A percentile compares a stretch with the other conserved stretches of the same genome.
Conservation (phyloP, 139 green algal species). For the Chlamydomonas urium region DNA sequence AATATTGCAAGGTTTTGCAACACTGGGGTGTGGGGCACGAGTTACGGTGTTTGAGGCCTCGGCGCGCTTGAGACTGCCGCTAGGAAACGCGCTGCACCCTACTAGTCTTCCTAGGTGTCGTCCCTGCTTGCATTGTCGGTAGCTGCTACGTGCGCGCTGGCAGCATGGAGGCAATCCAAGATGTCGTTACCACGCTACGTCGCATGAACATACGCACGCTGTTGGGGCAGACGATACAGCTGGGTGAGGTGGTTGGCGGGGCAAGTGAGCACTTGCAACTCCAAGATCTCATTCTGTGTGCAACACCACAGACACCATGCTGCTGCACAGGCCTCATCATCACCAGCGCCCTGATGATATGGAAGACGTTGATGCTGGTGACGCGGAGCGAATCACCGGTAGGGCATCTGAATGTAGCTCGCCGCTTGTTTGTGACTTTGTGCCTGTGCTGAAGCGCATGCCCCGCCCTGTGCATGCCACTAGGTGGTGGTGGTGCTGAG, state of each 20-base stretch:
- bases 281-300: background rate
- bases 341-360: conserved; percentile 95
- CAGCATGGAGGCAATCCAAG: conserved; percentile 21
- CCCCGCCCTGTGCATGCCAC: too few relatives aligned
- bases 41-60: too few relatives aligned
- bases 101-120: too few relatives aligned
- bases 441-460: too few relatives aligned
- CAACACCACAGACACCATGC: background rate
- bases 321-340: conserved; percentile 84
- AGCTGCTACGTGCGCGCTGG: too few relatives aligned
- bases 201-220: conserved; percentile 34
- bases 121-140: too few relatives aligned
- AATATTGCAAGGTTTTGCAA: too few relatives aligned
- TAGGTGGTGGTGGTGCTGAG: conserved; percentile 93
- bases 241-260: conserved; percentile 10
- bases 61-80: too few relatives aligned
- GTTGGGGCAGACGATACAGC: conserved; percentile 26
- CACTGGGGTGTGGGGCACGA: too few relatives aligned
- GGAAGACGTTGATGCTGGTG: conserved; percentile 92
- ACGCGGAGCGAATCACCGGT: conserved; percentile 93
- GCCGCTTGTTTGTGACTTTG: too few relatives aligned
- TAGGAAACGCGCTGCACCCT: too few relatives aligned
- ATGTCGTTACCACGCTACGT: conserved; percentile 18
- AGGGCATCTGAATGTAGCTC: too few relatives aligned
- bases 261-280: background rate